Conservation (phyloP, 208 protist species). For the Wallacemonas sp. region DNA sequence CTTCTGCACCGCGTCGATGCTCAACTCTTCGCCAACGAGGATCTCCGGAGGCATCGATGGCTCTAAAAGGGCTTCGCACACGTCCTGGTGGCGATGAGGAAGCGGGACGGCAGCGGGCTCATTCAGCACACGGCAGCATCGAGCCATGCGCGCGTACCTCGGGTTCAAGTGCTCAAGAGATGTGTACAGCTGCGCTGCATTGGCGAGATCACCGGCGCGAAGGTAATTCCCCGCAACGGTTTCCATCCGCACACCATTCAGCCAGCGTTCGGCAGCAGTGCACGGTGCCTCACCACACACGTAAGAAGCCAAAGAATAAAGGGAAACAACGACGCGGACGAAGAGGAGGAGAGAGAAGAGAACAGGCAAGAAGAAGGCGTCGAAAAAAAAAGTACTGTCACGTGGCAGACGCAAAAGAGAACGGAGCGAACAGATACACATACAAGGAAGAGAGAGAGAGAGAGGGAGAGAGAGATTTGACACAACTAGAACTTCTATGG, state of each 20-base stretch:
- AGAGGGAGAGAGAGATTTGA: too few relatives aligned
- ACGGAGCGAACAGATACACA: too few relatives aligned
- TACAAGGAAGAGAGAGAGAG: too few relatives aligned
- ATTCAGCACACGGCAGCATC: slow-evolving; percentile 67
- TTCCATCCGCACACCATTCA: slow-evolving; percentile 46
- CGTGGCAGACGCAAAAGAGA: too few relatives aligned
- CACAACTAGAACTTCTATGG: too few relatives aligned
- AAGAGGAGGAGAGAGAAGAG: slow-evolving; percentile 10
- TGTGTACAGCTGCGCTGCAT: slow-evolving; percentile 66
- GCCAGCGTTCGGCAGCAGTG: not conserved
- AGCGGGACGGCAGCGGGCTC: slow-evolving; percentile 63
- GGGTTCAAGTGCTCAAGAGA: slow-evolving; percentile 74
- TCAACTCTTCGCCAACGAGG: slow-evolving; percentile 27
- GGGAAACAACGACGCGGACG: not conserved
- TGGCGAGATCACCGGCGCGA: slow-evolving; percentile 63
- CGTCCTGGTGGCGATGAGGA: slow-evolving; percentile 71
- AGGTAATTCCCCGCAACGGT: slow-evolving; percentile 66
- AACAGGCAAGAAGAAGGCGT: not conserved
- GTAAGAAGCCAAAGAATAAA: too few relatives aligned
- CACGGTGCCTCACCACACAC: not conserved
- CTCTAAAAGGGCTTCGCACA: slow-evolving; percentile 81
- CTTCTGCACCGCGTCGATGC: slow-evolving; percentile 51
- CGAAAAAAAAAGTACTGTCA: too few relatives aligned
- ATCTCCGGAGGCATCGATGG: slow-evolving; percentile 47
- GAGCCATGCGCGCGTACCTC: slow-evolving; percentile 67